Conservation (phyloP, 2,329 filamentous ascomycete genomes). For the Claviceps africana region DNA sequence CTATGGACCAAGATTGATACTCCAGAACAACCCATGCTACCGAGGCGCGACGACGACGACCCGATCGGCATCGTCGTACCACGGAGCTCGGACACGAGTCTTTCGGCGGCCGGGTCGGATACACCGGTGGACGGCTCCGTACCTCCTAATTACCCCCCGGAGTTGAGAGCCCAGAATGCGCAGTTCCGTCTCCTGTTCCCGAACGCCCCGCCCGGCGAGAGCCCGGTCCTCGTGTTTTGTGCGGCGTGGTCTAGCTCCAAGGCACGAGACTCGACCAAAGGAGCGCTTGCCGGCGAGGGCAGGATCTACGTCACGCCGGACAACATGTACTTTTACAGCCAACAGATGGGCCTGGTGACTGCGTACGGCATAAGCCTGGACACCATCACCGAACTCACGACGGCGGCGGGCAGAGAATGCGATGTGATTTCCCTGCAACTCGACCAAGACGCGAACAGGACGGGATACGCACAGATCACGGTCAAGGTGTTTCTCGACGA, state of each 20-base stretch:
- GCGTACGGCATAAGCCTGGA: conserved; percentile 65
- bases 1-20: conserved; percentile 44
- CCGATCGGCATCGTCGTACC: conserved; percentile 27
- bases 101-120: conserved; percentile 14
- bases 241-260: conserved; percentile 61
- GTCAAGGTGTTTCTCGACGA: conserved; percentile 91
- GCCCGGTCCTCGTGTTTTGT: conserved; percentile 80
- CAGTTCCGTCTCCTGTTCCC: conserved; percentile 91
- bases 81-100: conserved; percentile 15
- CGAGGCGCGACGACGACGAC: conserved; percentile 23
- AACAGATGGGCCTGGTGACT: conserved; percentile 81
- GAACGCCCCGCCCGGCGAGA: conserved; percentile 60
- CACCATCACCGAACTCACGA: conserved; percentile 75
- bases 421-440: conserved; percentile 84
- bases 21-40: conserved; percentile 17
- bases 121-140: conserved; percentile 38
- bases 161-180: conserved; percentile 73
- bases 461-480: conserved; percentile 58
- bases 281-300: conserved; percentile 45
- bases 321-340: conserved; percentile 91
- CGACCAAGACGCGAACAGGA: conserved; percentile 45
- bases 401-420: conserved; percentile 76
- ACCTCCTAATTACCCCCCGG: conserved; percentile 63
- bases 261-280: conserved; percentile 24
- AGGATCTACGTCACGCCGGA: conserved; percentile 77